Evolutionary conservation across 495 filamentous ascomycete species (phyloP).

Genomic region (Penicillium alfredii): DNA sequence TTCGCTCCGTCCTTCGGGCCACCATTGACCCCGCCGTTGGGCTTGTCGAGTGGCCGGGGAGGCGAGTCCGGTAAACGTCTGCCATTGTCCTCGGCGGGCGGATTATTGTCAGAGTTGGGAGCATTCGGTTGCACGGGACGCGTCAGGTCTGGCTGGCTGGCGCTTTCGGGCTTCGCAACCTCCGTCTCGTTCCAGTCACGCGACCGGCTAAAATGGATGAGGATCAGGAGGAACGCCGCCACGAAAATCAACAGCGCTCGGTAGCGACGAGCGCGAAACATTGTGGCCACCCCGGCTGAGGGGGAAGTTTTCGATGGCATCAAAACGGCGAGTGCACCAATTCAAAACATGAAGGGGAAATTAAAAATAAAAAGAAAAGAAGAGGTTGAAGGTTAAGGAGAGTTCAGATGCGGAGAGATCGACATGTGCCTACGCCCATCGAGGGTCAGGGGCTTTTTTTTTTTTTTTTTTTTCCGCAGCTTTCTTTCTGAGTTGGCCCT

Average conservation of each 20-base stretch:
- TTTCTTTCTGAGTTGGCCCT: no score
- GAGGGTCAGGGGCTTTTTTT: no score
- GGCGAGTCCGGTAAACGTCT: no score
- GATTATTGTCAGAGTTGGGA: not conserved
- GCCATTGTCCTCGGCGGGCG: no score
- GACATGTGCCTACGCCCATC: conserved; percentile 14
- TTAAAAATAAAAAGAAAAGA: conserved; percentile 2
- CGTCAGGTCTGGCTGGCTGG: no score
- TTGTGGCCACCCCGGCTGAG: conserved; percentile 28
- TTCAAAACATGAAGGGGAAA: conserved; percentile 3
- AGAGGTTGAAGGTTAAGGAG: conserved; percentile 2
- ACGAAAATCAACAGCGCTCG: conserved; percentile 68
- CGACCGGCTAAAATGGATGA: conserved; percentile 56
- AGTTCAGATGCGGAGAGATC: conserved; percentile 10
- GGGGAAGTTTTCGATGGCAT: not conserved
- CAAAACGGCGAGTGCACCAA: conserved; percentile 1
- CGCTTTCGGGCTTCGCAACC: no score
- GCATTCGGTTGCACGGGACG: no score
- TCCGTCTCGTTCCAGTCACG: conserved; percentile 27
- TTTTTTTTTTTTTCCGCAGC: not conserved
- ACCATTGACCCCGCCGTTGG: conserved; percentile 1
- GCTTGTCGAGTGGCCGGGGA: no score
- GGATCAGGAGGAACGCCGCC: conserved; percentile 53
- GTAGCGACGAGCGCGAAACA: conserved; percentile 75
- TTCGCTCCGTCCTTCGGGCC: conserved; percentile 1